Evolutionary conservation across 495 filamentous ascomycete genomes (phyloP).

Genomic region (Darksidea phi): DNA sequence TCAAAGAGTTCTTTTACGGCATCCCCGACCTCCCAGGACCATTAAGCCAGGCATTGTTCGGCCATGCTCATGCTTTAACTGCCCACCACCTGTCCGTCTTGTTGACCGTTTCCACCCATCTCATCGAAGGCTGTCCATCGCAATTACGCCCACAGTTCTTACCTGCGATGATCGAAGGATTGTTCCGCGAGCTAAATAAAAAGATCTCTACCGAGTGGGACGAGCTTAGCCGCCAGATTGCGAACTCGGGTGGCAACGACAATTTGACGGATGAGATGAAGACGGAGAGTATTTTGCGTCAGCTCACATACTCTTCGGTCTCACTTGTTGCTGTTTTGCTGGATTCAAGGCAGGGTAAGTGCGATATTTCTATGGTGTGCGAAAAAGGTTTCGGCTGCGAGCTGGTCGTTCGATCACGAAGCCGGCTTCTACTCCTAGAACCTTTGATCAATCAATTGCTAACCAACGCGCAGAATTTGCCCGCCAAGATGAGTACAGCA

Average conservation of each 20-base stretch:
- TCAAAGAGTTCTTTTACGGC: conserved; percentile 86
- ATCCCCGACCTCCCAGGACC: conserved; percentile 79
- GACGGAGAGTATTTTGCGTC: conserved; percentile 91
- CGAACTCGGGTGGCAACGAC: conserved; percentile 61
- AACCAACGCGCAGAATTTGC: conserved; percentile 5
- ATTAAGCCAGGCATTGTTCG: conserved; percentile 78
- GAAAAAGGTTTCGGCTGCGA: background rate
- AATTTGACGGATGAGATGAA: conserved; percentile 95
- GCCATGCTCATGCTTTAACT: conserved; percentile 79
- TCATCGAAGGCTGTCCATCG: conserved; percentile 88
- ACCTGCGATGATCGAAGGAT: conserved; percentile 75
- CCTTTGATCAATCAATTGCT: too few species aligned
- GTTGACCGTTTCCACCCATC: conserved; percentile 76
- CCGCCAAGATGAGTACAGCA: conserved; percentile 8
- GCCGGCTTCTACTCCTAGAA: too few species aligned
- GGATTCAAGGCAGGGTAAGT: conserved; percentile 63
- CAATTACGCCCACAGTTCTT: conserved; percentile 75
- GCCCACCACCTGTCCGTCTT: conserved; percentile 90
- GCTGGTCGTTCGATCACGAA: background rate
- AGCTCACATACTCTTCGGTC: conserved; percentile 86
- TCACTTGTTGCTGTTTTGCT: conserved; percentile 85
- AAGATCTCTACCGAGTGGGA: conserved; percentile 88
- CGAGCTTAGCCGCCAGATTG: conserved; percentile 60
- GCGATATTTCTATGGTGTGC: background rate
- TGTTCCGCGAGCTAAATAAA: conserved; percentile 80